Evolutionary conservation across 306 rosid species (phyloP).

Genomic region (Glycyrrhiza uralensis): DNA sequence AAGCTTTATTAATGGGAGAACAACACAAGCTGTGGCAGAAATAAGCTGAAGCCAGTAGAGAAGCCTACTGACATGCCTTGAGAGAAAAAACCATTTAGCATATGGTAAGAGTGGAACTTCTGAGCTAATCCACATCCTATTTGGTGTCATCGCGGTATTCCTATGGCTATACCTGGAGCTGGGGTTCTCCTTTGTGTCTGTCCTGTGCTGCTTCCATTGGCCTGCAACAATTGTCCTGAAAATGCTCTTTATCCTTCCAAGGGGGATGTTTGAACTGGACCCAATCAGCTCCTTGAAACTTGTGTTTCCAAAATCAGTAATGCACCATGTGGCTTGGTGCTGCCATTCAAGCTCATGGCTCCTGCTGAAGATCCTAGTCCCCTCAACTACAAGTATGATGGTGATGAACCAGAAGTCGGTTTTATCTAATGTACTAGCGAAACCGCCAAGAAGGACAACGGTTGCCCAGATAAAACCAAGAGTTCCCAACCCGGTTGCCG

Average conservation of each 20-base stretch:
- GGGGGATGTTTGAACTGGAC: constrained; percentile 39
- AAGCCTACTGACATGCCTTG: constrained; percentile 68
- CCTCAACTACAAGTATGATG: constrained; percentile 71
- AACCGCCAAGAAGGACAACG: constrained; percentile 86
- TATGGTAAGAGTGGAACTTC: constrained; percentile 81
- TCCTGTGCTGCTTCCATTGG: constrained; percentile 2
- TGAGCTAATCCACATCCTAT: constrained; percentile 64
- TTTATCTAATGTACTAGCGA: constrained; percentile 61
- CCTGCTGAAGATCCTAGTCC: constrained; percentile 83
- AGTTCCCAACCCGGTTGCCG: constrained; percentile 83
- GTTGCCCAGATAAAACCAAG: constrained; percentile 95
- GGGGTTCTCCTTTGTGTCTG: constrained; percentile 36
- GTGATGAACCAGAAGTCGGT: constrained; percentile 84
- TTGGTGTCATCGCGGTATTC: constrained; percentile 44
- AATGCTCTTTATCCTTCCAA: constrained; percentile 32
- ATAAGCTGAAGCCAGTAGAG: constrained; percentile 88
- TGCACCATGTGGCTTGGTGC: constrained; percentile 86
- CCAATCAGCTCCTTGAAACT: constrained; percentile 53
- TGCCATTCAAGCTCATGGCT: constrained; percentile 98
- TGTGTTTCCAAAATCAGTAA: constrained; percentile 57
- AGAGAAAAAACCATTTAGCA: constrained; percentile 59
- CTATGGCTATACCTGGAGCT: too few species aligned
- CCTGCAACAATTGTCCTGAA: constrained; percentile 37
- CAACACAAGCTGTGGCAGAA: constrained; percentile 76
- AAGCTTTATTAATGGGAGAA: constrained; percentile 66